Percentiles rank a stretch among this genome's conserved stretches.
Evolutionary conservation across 257 asterid genomes (phyloP).

Genomic region (Cordia subcordata): DNA sequence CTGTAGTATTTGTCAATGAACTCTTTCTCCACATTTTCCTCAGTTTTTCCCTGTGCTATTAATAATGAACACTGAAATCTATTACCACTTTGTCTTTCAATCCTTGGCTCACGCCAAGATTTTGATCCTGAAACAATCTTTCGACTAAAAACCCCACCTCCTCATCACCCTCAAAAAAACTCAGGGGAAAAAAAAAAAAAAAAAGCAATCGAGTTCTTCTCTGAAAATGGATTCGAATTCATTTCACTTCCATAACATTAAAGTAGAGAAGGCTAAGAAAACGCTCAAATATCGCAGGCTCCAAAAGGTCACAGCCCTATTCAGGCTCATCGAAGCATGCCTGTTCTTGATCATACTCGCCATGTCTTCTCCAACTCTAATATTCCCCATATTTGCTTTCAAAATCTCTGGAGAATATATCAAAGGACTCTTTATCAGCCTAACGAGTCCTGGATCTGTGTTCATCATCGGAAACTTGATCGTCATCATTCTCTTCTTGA

Average conservation of each 20-base stretch:
- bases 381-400: conserved; percentile 20
- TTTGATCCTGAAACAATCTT: conserved; percentile 22
- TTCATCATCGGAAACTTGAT: conserved; percentile 69
- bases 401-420: conserved; percentile 34
- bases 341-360: conserved; percentile 24
- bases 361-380: conserved; percentile 28
- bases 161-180: neutral
- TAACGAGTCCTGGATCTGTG: conserved; percentile 52
- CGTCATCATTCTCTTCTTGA: conserved; percentile 45
- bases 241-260: conserved; percentile 18
- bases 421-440: conserved; percentile 34
- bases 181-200: too few species aligned
- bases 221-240: conserved; percentile 36
- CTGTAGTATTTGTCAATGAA: too few species aligned
- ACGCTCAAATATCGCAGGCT: conserved; percentile 15
- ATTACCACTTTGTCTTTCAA: conserved; percentile 7
- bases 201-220: neutral
- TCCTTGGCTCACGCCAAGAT: conserved; percentile 13
- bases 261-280: conserved; percentile 27
- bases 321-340: conserved; percentile 28
- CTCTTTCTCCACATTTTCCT: too few species aligned
- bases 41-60: too few species aligned
- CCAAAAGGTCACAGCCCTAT: conserved; percentile 22
- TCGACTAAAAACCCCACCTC: conserved; percentile 11
- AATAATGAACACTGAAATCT: conserved; percentile 16